Conservation (phyloP, 2,329 filamentous ascomycete species). For the Cercospora sp. region DNA sequence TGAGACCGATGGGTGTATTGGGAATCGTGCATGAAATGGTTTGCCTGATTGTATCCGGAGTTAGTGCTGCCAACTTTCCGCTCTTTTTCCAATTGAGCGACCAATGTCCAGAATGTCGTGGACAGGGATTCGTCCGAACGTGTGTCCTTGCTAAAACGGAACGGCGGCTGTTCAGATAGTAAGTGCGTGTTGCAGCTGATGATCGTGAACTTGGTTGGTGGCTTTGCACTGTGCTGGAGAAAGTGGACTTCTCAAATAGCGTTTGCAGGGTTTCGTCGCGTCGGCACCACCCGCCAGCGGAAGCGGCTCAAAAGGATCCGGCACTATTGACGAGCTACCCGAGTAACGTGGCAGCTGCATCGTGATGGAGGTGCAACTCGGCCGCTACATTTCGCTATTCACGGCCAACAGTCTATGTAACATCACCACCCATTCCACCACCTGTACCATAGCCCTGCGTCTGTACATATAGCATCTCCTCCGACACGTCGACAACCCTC, state of each 20-base stretch:
- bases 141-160: too few species aligned
- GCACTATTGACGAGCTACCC: slow-evolving; percentile 5
- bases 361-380: not conserved
- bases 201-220: too few species aligned
- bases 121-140: not conserved
- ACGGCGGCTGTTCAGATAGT: too few species aligned
- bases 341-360: slow-evolving; percentile 8
- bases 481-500: slow-evolving; percentile 14
- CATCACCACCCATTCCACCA: not conserved
- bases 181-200: too few species aligned
- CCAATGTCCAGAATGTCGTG: not conserved
- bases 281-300: not conserved
- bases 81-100: not conserved
- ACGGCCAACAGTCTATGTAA: not conserved
- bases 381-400: not conserved
- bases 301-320: not conserved
- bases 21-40: not conserved
- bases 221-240: not conserved
- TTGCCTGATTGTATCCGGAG: not conserved
- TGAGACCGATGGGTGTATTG: not conserved
- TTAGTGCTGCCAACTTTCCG: not conserved
- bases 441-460: not conserved
- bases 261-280: not conserved
- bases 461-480: slow-evolving; percentile 8
- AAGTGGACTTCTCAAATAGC: not conserved